phyloP scores from a whole-genome alignment of 768 basidiomycete genomes.

The Suillus sp. region DNA sequence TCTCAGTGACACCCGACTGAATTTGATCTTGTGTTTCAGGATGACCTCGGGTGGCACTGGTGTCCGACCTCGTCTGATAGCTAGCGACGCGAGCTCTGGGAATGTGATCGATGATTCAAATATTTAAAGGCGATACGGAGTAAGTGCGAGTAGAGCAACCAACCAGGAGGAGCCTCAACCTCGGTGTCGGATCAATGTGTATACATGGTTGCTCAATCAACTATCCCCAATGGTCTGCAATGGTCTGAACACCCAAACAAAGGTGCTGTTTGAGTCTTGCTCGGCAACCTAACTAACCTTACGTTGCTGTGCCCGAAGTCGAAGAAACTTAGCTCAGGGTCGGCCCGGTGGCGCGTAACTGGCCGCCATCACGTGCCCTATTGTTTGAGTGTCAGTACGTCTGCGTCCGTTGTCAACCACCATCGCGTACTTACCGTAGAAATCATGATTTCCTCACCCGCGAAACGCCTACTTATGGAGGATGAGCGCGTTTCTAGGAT shows the following conservation, averaged over 20 bases:
- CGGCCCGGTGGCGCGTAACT: slow-evolving; percentile 2
- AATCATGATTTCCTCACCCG: slow-evolving; percentile 23
- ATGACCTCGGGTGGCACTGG: not conserved
- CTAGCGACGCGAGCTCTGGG: slow-evolving; percentile 4
- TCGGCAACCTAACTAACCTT: not conserved
- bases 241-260: slow-evolving; percentile 5
- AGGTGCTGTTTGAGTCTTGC: not conserved
- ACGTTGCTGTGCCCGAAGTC: not conserved
- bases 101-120: slow-evolving; percentile 5
- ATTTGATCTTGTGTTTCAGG: not conserved
- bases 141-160: not conserved
- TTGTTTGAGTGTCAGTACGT: not conserved
- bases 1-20: slow-evolving; percentile 1
- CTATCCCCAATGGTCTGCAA: slow-evolving; percentile 2
- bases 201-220: not conserved
- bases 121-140: slow-evolving; percentile 2
- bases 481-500: slow-evolving; percentile 30
- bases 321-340: not conserved
- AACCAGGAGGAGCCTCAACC: not conserved
- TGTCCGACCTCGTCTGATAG: not conserved
- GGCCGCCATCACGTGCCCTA: slow-evolving; percentile 1
- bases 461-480: slow-evolving; percentile 41
- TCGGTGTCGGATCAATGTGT: slow-evolving; percentile 6
- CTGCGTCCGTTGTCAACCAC: not conserved
- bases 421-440: not conserved